phyloP scores from a whole-genome alignment of 2,329 filamentous ascomycete species.

The Verticillium klebahnii region DNA sequence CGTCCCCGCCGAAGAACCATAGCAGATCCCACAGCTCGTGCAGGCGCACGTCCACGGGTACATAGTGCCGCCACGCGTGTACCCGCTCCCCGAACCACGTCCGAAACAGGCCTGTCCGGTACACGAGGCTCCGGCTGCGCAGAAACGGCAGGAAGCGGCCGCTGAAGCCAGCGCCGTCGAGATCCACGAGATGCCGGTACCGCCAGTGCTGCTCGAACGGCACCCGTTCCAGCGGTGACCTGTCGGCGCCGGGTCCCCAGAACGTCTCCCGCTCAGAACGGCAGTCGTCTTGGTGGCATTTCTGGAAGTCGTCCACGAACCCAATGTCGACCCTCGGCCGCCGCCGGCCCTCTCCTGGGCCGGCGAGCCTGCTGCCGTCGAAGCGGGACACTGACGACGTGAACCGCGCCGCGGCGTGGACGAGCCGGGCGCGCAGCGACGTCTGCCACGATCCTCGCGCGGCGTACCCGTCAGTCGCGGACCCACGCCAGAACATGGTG shows the following conservation, averaged over 20 bases:
- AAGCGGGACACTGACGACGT: conserved; percentile 23
- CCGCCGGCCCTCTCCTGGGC: background rate
- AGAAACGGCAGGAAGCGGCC: conserved; percentile 61
- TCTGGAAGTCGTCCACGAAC: conserved; percentile 38
- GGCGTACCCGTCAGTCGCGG: conserved; percentile 45
- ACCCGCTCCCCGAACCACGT: conserved; percentile 77
- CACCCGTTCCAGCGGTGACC: conserved; percentile 14
- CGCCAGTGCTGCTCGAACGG: conserved; percentile 46
- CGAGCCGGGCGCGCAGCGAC: conserved; percentile 56
- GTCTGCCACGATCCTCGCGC: conserved; percentile 48
- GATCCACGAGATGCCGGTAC: conserved; percentile 66
- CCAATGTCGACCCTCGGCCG: conserved; percentile 23
- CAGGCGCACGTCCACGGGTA: conserved; percentile 69
- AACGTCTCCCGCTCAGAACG: conserved; percentile 23
- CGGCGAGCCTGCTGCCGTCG: conserved; percentile 35
- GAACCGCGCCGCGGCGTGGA: conserved; percentile 48
- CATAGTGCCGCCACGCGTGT: conserved; percentile 74
- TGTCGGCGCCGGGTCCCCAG: conserved; percentile 18
- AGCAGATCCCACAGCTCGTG: conserved; percentile 71
- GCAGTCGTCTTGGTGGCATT: conserved; percentile 43
- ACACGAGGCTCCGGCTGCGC: conserved; percentile 50
- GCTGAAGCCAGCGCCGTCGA: conserved; percentile 69
- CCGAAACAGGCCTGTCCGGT: conserved; percentile 64
- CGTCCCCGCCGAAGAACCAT: conserved; percentile 68
- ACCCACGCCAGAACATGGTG: conserved; percentile 70